Conservation (phyloP, 805 yeast species). For the Candida orba region DNA sequence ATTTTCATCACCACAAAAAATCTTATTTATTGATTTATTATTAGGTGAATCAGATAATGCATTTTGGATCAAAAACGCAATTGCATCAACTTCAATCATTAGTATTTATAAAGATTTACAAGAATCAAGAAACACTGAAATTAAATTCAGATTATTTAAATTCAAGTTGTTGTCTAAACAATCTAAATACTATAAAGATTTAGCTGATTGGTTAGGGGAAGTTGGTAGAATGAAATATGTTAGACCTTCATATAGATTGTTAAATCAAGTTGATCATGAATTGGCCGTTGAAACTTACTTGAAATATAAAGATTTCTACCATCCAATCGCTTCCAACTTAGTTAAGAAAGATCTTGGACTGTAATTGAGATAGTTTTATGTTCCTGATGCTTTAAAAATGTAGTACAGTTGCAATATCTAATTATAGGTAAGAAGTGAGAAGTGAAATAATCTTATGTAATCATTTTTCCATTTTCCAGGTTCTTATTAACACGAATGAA, state of each 20-base stretch:
- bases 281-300: slow-evolving; percentile 62
- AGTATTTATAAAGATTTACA: slow-evolving; percentile 32
- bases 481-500: not conserved
- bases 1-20: slow-evolving; percentile 70
- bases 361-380: slow-evolving; percentile 1
- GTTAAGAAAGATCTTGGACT: slow-evolving; percentile 75
- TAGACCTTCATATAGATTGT: slow-evolving; percentile 71
- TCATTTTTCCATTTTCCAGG: not conserved
- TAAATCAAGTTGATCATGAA: slow-evolving; percentile 55
- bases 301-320: slow-evolving; percentile 54
- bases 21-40: slow-evolving; percentile 69
- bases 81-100: slow-evolving; percentile 31
- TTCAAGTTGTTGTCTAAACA: slow-evolving; percentile 53
- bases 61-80: slow-evolving; percentile 25
- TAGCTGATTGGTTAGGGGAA: slow-evolving; percentile 82
- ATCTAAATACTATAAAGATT: slow-evolving; percentile 35
- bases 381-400: no score
- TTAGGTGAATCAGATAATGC: slow-evolving; percentile 26
- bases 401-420: no score
- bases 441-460: not conserved
- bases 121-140: slow-evolving; percentile 67
- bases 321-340: slow-evolving; percentile 77
- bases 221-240: slow-evolving; percentile 95
- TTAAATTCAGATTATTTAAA: slow-evolving; percentile 69
- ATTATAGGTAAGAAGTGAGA: no score